These are phyloP conservation scores for Phaseolus lunatus DNA, from an alignment of 306 rosid species.

Conservation along the genomic window DNA sequence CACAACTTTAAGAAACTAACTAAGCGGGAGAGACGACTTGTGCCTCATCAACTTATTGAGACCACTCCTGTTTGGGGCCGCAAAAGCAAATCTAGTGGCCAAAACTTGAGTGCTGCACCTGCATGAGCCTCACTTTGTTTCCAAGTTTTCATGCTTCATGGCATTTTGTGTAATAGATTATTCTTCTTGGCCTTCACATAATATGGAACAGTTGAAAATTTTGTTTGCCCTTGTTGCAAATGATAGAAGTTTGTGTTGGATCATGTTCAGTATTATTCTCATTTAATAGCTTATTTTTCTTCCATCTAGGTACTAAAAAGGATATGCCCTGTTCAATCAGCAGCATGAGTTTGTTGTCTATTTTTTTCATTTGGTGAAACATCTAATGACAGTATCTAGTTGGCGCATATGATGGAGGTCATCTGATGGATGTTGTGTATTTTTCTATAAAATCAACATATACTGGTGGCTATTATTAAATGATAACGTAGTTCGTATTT, in stretches of 20 bases:
- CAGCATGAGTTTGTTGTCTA: neutral
- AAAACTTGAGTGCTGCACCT: conserved; percentile 43
- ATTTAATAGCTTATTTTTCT: neutral
- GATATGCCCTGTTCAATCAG: neutral
- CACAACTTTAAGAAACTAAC: conserved; percentile 73
- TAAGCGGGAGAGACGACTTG: conserved; percentile 74
- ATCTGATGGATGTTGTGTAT: no score
- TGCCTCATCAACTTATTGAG: conserved; percentile 93
- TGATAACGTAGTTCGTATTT: no score
- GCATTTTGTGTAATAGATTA: conserved; percentile 4
- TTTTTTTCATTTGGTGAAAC: no score
- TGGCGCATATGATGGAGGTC: no score
- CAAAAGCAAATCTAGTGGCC: conserved; percentile 58
- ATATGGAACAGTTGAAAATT: neutral
- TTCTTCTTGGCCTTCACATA: conserved; percentile 22
- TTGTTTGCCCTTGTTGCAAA: conserved; percentile 32
- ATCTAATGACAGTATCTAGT: no score
- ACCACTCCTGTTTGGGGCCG: conserved; percentile 84
- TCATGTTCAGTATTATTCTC: neutral
- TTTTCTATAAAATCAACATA: no score
- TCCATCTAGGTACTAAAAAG: neutral
- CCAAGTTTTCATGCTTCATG: conserved; percentile 16
- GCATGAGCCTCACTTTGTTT: conserved; percentile 45
- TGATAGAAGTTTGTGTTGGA: conserved; percentile 18
- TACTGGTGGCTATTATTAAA: no score